Base-by-base conservation (phyloP, 2,329 filamentous ascomycete genomes). In the Ceratocystiopsis minuta region DNA sequence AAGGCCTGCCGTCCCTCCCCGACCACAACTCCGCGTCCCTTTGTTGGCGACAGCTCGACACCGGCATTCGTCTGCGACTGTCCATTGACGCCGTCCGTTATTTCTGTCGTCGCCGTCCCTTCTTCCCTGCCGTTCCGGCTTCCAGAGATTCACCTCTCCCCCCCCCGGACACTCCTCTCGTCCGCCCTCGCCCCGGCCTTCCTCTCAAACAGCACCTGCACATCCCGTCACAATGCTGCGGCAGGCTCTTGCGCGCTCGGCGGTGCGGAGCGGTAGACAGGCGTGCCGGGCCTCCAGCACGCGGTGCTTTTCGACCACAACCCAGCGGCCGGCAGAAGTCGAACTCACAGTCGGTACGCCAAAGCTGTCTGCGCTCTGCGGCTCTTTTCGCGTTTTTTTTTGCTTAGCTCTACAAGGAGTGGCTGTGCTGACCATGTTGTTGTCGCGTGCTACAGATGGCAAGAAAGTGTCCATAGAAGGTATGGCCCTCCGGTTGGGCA, bases 391-490 rank as follows among this genome's bases (percentile, higher is more conserved):
- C n/a, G n/a, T n/a, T 28, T 10, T 28, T 28, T 28, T 28, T 10
- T 6, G 24, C 9, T 2, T 9, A 10, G 24, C 24, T 28, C 7
- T 28, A 28, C 7, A 10, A 28, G 24, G 38, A 20, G 14, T 6
- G 49, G 36, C 45, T 16, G 44, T 37, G 33, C 28, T 38, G 34
- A 40, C 34, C n/a, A 35, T 48, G 37, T 48, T 35, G 16, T 37
- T 28, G 6, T 28, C 24, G 24, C 24, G 36, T 37, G 39, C 58
- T 64, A 56, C 58, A 87, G 88, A 98, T 75, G 90, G 88, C 59
- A 94, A 94, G 71, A 93, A 95, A 66, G 80, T 98, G 43, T 94
- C 86, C 49, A 86, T 98, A 61, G 86, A 95, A 82, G 85, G 86
- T 93, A 78, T 53, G 54, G 15, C 4, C 20, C 7, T 20, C 36